phyloP scores from a whole-genome alignment of 306 rosid species.

The Crataegus laevigata region DNA sequence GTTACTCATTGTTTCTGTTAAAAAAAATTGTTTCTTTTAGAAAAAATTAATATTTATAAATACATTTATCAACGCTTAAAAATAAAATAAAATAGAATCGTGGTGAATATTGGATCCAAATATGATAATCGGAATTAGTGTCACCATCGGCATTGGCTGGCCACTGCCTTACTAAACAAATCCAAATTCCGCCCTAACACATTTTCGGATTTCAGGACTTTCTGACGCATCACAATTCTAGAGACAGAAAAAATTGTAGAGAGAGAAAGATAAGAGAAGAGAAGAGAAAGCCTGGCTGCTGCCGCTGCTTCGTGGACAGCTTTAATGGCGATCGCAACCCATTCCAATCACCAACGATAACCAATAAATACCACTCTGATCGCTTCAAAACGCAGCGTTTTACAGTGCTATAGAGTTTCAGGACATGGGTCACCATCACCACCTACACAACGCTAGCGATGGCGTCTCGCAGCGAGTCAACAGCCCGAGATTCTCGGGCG shows the following conservation, averaged over 20 bases:
- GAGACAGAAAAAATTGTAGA: background rate
- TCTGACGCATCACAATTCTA: background rate
- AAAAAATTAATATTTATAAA: too few species aligned
- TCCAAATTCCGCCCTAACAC: background rate
- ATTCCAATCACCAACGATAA: slow-evolving; percentile 17
- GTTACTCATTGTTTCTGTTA: too few species aligned
- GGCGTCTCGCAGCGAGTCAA: slow-evolving; percentile 83
- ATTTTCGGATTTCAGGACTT: background rate
- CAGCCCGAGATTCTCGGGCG: slow-evolving; percentile 87
- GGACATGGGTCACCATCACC: slow-evolving; percentile 53
- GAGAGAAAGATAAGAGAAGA: background rate
- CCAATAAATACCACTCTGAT: background rate
- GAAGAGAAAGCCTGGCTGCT: background rate
- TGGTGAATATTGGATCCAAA: background rate
- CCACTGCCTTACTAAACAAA: background rate
- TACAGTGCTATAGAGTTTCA: background rate
- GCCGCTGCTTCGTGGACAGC: background rate
- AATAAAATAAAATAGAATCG: background rate
- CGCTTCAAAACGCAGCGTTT: background rate
- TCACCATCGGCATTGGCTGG: background rate
- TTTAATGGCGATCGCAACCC: slow-evolving; percentile 27
- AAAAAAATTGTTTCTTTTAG: too few species aligned
- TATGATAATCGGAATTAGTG: background rate
- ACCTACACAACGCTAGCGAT: slow-evolving; percentile 51
- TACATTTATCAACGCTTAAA: background rate